Evolutionary conservation across 345 rosid species (phyloP), one percentile per base, ranked within the genome.

Genomic region (Arabis alpina): DNA sequence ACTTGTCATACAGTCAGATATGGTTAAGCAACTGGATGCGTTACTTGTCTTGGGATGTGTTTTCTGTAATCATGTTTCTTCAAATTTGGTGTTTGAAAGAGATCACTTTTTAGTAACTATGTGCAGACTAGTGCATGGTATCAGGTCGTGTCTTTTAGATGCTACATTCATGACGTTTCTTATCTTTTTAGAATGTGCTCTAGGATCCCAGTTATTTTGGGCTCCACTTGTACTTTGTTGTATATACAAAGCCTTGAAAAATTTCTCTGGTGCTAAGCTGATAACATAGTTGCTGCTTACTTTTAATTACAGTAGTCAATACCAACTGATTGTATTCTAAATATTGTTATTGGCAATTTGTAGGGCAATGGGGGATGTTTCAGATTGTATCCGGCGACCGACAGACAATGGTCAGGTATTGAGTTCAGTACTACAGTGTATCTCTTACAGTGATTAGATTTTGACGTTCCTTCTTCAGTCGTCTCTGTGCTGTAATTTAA

Each of bases 301-400:
- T 40, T 41, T 28, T 41, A 16, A 12, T 15, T 47, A 37, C 28
- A 27, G 28, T 43, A 13, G 36, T 55, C 45, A 55, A 55, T 68
- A 19, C 45, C 54, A 34, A 55, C 25, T 54, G 37, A 9, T 10
- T 32, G 10, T 44, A 37, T 55, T 72, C n/a, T 47, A 10, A 45
- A 37, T 47, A 49, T 48, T 5, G 5, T 24, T 50, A 0, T 59
- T 3, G 8, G 24, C 47, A 36, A 60, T 52, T 9, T 84, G 67
- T 67, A 92, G 93, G 67, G 96, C 95, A 40, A 94, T 89, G 96
- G 95, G 97, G 58, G 97, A 91, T 86, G 96, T 91, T 43, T 89
- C 96, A n/a, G 97, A 94, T 69, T 87, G 89, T 39, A 89, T 89
- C 61, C 89, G 96, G 64, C 88, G 90, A 64, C 95, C 93, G 7